Evolutionary conservation across 192 early-diverging fungal genomes (phyloP), one percentile per base, ranked within the genome.

Genomic region (Gigaspora rosea): DNA sequence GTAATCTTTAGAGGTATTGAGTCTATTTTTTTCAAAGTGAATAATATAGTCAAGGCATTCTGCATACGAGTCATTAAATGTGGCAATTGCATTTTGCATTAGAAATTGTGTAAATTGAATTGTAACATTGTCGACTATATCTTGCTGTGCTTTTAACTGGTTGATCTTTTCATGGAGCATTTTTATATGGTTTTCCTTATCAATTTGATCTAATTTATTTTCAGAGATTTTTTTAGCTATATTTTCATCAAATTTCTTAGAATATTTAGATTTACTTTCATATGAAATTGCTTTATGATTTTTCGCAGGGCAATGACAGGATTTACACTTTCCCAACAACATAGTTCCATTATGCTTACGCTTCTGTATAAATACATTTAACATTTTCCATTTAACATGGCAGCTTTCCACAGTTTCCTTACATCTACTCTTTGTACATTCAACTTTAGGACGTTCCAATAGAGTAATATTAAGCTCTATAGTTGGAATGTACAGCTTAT

Each of bases 81-180:
- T 3, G 48, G 69, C 57, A 27, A 78, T 71, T 46, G 81, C 75
- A 46, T 73, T 82, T 66, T 82, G 78, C 52, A 58, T 59, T 27
- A 82, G 75, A 50, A 82, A 82, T 48, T 78, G 66, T 36, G 67
- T 75, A 69, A 82, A 82, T 41, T 62, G 64, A 49, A 77, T 52
- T 16, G 50, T 71, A 47, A 74, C 71, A 33, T 73, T 41, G 51
- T 63, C 72, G 57, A 82, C 79, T 12, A 50, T 20, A 20, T 69
- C 49, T 50, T 79, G 73, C 79, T 79, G 78, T n/a, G 15, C 75
- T 77, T 79, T 52, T 47, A 82, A 65, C 50, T 50, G 61, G 51
- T 11, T 73, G 4, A 41, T 33, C 36, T 67, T 20, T 66, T 22
- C 11, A 56, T 61, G 46, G n/a, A 71, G 59, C 5, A 33, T 62